These are phyloP conservation scores for Avena eriantha DNA, from an alignment of 176 grass and related monocot genomes.

Conservation along the genomic window DNA sequence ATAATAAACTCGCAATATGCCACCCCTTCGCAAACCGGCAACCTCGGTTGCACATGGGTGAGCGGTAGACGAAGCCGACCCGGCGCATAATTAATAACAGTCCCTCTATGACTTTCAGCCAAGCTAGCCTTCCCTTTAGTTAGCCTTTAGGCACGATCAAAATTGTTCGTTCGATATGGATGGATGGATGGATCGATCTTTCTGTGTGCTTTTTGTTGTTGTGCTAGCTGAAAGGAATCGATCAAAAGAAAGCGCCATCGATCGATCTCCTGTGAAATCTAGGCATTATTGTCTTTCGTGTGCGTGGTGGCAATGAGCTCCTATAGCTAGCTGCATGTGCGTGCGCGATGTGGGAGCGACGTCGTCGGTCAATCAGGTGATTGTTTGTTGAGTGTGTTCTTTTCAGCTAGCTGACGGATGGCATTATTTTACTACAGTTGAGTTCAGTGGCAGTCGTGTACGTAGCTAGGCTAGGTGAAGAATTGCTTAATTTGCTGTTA, in stretches of 20 bases:
- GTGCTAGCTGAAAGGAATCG: background rate
- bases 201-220: background rate
- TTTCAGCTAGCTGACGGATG: no score
- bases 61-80: slow-evolving; percentile 38
- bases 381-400: no score
- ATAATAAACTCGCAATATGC: background rate
- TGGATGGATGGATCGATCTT: background rate
- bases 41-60: slow-evolving; percentile 39
- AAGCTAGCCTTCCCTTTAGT: background rate
- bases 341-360: no score
- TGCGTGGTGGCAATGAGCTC: no score
- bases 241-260: no score
- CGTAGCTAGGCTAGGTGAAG: background rate
- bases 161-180: background rate
- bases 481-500: background rate
- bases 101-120: background rate
- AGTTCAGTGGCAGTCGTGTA: background rate
- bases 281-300: no score
- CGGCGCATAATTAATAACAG: slow-evolving; percentile 44
- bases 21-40: no score
- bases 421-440: no score
- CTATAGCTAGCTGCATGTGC: no score
- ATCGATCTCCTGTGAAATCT: no score
- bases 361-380: no score
- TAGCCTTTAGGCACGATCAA: no score